Evolutionary conservation across 2,329 filamentous ascomycete genomes (phyloP), one percentile per base, ranked within the genome.

Genomic region (Pezicula carpinea): DNA sequence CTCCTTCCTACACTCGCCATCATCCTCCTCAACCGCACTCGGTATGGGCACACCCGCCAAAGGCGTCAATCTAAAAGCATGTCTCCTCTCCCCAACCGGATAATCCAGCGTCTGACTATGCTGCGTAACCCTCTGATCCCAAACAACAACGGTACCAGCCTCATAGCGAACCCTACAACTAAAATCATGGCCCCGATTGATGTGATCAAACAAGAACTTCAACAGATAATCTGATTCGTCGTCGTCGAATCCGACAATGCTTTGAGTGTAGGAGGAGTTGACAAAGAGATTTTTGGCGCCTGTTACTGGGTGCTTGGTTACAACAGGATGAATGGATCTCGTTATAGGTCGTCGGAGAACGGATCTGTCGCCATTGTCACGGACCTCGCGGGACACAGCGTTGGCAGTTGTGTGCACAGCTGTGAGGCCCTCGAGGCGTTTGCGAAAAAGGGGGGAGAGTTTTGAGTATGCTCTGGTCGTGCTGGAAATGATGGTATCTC

Each of bases 221-320:
- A 89, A 73, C 6, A 89, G 69, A 40, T 75, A 75, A 53, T 92
- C 88, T 1, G 83, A 88, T 62, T 93, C 89, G 61, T 93, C 88
- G 60, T 88, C 87, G 69, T 40, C 22, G 22, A 40, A 40, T 3
- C 38, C 38, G 2, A 40, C 22, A 23, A 34, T 34, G 13, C n/a
- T 41, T n/a, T 45, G 64, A 78, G 74, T 68, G 85, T 82, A 93
- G 60, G 91, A 85, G 2, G 84, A 83, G 63, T 92, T 93, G 21
- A 93, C 78, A 53, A 78, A 93, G 4, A 93, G 69, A 0, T 85
- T 83, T 71, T 92, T 93, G 65, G 92, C 85, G 13, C 87, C 86
- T 0, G 88, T 92, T 8, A 73, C 79, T 0, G 88, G 87, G 61
- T 93, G 88, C 0, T 87, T 90, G 11, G 87, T 74, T 1, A 93